phyloP scores from a whole-genome alignment of 2,329 filamentous ascomycete species.

The Aureobasidium sp. region DNA sequence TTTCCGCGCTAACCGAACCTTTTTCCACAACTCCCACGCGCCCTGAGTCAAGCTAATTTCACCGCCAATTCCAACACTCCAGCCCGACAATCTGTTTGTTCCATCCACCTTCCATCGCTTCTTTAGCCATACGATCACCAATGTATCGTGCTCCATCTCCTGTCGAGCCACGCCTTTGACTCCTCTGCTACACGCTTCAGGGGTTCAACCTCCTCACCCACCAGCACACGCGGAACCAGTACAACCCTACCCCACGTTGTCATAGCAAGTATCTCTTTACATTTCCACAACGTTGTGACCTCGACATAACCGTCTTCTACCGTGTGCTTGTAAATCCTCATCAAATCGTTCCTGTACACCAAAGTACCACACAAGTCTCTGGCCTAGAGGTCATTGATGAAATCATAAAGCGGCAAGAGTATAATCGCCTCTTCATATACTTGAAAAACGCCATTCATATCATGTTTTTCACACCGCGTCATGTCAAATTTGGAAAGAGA shows the following conservation, averaged over 20 bases:
- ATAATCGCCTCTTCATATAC: not conserved
- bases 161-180: not conserved
- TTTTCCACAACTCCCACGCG: not conserved
- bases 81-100: not conserved
- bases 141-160: not conserved
- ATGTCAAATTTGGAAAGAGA: not conserved
- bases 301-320: not conserved
- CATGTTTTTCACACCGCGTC: not conserved
- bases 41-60: conserved; percentile 1
- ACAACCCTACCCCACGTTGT: not conserved
- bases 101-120: not conserved
- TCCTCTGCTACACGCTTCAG: not conserved
- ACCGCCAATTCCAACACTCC: too few species aligned
- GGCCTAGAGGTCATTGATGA: not conserved
- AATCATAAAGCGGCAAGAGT: conserved; percentile 1
- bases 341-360: not conserved
- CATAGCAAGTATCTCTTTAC: conserved; percentile 6
- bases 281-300: not conserved
- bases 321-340: conserved; percentile 3
- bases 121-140: not conserved
- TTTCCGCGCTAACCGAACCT: conserved; percentile 6
- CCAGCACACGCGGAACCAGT: too few species aligned
- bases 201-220: not conserved
- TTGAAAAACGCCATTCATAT: not conserved
- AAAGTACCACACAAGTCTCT: not conserved